phyloP scores from a whole-genome alignment of 257 asterid genomes.

The Nicotiana tomentosiformis region DNA sequence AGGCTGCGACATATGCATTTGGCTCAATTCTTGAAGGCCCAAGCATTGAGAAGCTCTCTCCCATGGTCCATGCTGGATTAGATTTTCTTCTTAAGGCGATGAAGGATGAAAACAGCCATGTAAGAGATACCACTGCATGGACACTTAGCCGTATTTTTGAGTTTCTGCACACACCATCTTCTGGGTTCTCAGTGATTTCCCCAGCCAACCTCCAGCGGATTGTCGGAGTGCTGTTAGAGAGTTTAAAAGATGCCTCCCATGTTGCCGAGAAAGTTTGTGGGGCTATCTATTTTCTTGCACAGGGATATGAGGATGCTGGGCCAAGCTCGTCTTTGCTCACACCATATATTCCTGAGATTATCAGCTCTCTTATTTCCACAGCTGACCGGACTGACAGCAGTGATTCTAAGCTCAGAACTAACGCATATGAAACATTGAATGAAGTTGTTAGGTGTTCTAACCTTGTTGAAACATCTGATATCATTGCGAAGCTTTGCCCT shows the following conservation, averaged over 20 bases:
- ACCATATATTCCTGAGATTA: constrained; percentile 51
- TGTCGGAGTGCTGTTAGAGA: constrained; percentile 50
- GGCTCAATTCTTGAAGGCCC: constrained; percentile 96
- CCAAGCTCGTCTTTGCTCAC: constrained; percentile 57
- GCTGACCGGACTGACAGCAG: constrained; percentile 68
- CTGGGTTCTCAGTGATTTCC: constrained; percentile 61
- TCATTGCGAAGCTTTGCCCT: constrained; percentile 60
- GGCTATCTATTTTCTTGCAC: constrained; percentile 79
- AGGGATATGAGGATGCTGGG: constrained; percentile 77
- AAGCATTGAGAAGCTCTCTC: constrained; percentile 60
- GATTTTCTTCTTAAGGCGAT: constrained; percentile 61
- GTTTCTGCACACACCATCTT: constrained; percentile 58
- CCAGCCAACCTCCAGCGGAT: constrained; percentile 56
- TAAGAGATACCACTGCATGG: constrained; percentile 93
- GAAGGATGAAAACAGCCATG: constrained; percentile 64
- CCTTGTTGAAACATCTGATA: constrained; percentile 52
- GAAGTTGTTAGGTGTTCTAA: constrained; percentile 72
- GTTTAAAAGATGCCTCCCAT: constrained; percentile 66
- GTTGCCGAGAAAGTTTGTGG: constrained; percentile 83
- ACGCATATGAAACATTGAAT: constrained; percentile 74
- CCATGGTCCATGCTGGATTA: constrained; percentile 74
- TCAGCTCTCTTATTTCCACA: constrained; percentile 44
- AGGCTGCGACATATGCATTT: constrained; percentile 83
- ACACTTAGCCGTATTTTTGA: constrained; percentile 87
- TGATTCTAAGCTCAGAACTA: constrained; percentile 62